Evolutionary conservation across 176 grass and related monocot genomes (phyloP), one percentile per base, ranked within the genome.

Genomic region (Phragmites australis): DNA sequence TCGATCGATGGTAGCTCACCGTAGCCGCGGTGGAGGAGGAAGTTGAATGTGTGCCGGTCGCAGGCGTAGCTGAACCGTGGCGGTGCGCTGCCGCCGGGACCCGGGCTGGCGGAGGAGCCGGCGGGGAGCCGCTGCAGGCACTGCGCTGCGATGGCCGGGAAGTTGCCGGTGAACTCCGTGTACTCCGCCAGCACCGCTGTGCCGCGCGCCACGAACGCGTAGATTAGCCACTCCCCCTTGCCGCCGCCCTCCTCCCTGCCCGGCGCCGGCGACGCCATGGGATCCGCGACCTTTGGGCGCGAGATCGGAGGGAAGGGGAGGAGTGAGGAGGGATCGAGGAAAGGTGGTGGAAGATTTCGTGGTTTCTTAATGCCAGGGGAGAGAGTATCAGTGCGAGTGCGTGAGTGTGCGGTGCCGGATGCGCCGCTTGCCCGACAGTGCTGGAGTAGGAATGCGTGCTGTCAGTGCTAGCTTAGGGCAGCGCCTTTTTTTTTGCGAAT

Each of bases 131-230:
- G 89, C 68, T 94, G 91, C 68, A 97, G 87, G 80, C 94, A 97
- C 75, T 89, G 91, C 50, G 82, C 76, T 0, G 94, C 91, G 66
- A 97, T 92, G 50, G 91, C 87, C 43, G 94, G 89, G 63, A 97
- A 97, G 84, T 94, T 97, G 13, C 94, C 94, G 42, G 94, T 97
- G 83, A 86, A 94, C 83, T 97, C 94, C 12, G 94, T 97, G 87
- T 97, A 94, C 85, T 97, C 94, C 25, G 91, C 85, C 52, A 97
- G 76, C 60, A 97, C 94, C 22, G 93, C 85, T 22, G 88, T 97
- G 51, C 94, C 94, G 75, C 94, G 88, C 67, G 94, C 89, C 44
- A 94, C 94, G 91, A 97, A 97, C 22, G 91, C 87, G 69, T 97
- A 97, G 82, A 97, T 97, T 60, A 94, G 83, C 89, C 94, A 92